These are phyloP conservation scores for Nakazawaea holstii DNA, from an alignment of 805 yeast genomes.

Conservation along the genomic window DNA sequence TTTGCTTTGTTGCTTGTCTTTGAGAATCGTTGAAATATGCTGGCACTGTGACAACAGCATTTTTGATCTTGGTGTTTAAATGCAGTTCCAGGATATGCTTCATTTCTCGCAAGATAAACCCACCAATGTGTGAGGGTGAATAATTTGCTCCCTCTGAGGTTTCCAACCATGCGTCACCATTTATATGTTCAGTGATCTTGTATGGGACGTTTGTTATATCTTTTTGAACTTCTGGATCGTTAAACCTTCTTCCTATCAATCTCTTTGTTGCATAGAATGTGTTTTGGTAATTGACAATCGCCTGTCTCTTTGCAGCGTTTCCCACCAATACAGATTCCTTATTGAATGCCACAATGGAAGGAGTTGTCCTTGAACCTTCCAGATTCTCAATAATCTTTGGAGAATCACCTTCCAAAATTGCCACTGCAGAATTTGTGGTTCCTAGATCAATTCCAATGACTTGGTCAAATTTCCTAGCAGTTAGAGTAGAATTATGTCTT, in stretches of 20 bases:
- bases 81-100: conserved; percentile 88
- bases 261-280: conserved; percentile 94
- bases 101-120: conserved; percentile 88
- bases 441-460: conserved; percentile 86
- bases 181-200: conserved; percentile 81
- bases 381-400: conserved; percentile 78
- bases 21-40: conserved; percentile 88
- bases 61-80: conserved; percentile 72
- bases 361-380: conserved; percentile 79
- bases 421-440: conserved; percentile 88
- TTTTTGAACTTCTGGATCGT: conserved; percentile 85
- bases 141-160: conserved; percentile 74
- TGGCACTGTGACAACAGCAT: conserved; percentile 88
- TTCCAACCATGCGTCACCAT: conserved; percentile 96
- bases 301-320: conserved; percentile 94
- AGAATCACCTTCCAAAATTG: conserved; percentile 70
- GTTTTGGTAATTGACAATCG: conserved; percentile 90
- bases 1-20: conserved; percentile 89
- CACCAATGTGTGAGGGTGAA: conserved; percentile 96
- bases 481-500: background rate
- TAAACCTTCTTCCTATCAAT: conserved; percentile 88
- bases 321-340: conserved; percentile 91
- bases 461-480: conserved; percentile 31
- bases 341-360: conserved; percentile 93
- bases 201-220: conserved; percentile 86